Percentiles rank a stretch among this genome's conserved stretches.
Evolutionary conservation across 257 asterid genomes (phyloP).

Genomic region (Nicotiana paniculata): DNA sequence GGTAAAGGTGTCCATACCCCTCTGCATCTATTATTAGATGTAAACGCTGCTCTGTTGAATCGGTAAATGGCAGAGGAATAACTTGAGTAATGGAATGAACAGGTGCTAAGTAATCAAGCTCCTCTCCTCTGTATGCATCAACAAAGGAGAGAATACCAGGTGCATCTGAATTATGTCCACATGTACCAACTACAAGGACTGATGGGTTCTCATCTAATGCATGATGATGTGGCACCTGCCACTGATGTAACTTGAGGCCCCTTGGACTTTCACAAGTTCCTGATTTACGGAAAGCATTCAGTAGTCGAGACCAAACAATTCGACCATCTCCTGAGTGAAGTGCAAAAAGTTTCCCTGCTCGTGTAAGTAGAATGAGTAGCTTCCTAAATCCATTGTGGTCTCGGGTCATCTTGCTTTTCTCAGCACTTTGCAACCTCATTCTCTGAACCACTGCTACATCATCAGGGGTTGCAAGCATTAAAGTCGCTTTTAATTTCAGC

Average conservation of each 20-base stretch:
- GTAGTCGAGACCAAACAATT: conserved; percentile 42
- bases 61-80: conserved; percentile 77
- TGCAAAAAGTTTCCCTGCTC: conserved; percentile 81
- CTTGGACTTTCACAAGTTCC: conserved; percentile 62
- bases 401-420: conserved; percentile 84
- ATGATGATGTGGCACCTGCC: conserved; percentile 99
- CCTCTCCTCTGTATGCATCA: conserved; percentile 81
- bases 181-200: conserved; percentile 80
- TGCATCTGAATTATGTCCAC: conserved; percentile 55
- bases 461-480: conserved; percentile 87
- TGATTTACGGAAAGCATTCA: conserved; percentile 50
- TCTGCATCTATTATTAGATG: conserved; percentile 69
- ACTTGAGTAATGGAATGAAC: conserved; percentile 63
- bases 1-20: conserved; percentile 63
- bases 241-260: conserved; percentile 68
- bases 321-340: conserved; percentile 97
- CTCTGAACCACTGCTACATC: conserved; percentile 79
- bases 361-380: conserved; percentile 80
- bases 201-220: conserved; percentile 93
- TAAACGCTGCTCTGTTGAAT: conserved; percentile 78
- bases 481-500: conserved; percentile 86
- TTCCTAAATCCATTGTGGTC: conserved; percentile 59
- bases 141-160: conserved; percentile 76
- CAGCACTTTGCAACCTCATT: conserved; percentile 77
- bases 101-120: conserved; percentile 51